A percentile compares a stretch with the other conserved stretches of the same genome.
phyloP scores from a whole-genome alignment of 495 filamentous ascomycete genomes.

The Lasiosphaeria hispida region DNA sequence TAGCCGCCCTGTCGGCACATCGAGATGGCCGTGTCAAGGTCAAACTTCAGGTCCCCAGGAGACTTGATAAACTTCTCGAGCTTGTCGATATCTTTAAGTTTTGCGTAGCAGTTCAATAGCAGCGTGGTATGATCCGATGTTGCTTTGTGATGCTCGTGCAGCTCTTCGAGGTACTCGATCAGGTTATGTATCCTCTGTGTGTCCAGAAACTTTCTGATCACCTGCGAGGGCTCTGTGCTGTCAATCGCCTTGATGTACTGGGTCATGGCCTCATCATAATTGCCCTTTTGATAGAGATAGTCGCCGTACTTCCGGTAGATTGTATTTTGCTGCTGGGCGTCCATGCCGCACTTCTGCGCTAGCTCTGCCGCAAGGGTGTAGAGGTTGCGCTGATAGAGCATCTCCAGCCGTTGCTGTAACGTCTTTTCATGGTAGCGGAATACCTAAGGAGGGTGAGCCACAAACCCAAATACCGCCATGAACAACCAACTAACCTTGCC shows the following conservation, averaged over 20 bases:
- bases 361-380: slow-evolving; percentile 90
- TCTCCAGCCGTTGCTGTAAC: slow-evolving; percentile 85
- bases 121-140: slow-evolving; percentile 96
- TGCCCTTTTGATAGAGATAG: slow-evolving; percentile 88
- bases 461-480: too few relatives aligned
- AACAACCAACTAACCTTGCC: slow-evolving; percentile 65
- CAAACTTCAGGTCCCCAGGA: slow-evolving; percentile 91
- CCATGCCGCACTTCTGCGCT: slow-evolving; percentile 82
- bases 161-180: slow-evolving; percentile 94
- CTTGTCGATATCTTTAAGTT: slow-evolving; percentile 92
- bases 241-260: slow-evolving; percentile 96
- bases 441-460: slow-evolving; percentile 49
- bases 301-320: slow-evolving; percentile 95
- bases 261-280: slow-evolving; percentile 97
- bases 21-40: slow-evolving; percentile 91
- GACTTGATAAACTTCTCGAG: slow-evolving; percentile 95
- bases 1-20: slow-evolving; percentile 99
- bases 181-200: slow-evolving; percentile 95
- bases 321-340: slow-evolving; percentile 75
- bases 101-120: slow-evolving; percentile 94
- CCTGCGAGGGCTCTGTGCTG: slow-evolving; percentile 89
- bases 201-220: slow-evolving; percentile 93
- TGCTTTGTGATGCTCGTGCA: slow-evolving; percentile 90
- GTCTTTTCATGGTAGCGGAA: slow-evolving; percentile 90
- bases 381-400: slow-evolving; percentile 90